A percentile compares a stretch with the other conserved stretches of the same genome.
Evolutionary conservation across 345 rosid genomes (phyloP).

Genomic region (Stellera chamaejasme): DNA sequence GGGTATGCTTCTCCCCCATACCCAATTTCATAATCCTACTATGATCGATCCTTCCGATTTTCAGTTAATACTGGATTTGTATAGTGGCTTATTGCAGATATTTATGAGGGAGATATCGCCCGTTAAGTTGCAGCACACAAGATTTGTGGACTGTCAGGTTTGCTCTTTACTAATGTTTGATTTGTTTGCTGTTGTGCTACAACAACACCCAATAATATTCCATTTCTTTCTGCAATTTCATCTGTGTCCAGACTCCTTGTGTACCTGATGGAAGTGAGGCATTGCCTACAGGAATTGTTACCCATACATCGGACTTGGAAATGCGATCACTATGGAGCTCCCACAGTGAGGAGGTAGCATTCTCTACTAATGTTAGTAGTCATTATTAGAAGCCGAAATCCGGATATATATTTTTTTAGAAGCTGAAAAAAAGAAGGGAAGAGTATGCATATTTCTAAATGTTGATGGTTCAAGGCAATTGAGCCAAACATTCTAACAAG

Average conservation of each 20-base stretch:
- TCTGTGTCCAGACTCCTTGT: constrained; percentile 8
- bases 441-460: no score
- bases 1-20: constrained; percentile 17
- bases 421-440: no score
- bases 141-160: no score
- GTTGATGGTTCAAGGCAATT: no score
- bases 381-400: not conserved
- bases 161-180: not conserved
- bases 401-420: no score
- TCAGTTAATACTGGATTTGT: no score
- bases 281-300: constrained; percentile 61
- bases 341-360: constrained; percentile 28
- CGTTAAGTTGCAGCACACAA: not conserved
- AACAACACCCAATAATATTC: not conserved
- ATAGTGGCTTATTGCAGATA: not conserved
- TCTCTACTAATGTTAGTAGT: not conserved
- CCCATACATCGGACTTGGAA: constrained; percentile 59
- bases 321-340: constrained; percentile 52
- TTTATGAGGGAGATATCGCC: no score
- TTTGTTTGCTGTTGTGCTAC: not conserved
- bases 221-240: not conserved
- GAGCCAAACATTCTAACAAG: no score
- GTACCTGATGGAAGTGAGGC: constrained; percentile 37
- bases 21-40: no score
- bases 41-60: no score